These are phyloP conservation scores for Coemansia sp. DNA, from an alignment of 192 early-diverging fungal species.

Conservation along the genomic window DNA sequence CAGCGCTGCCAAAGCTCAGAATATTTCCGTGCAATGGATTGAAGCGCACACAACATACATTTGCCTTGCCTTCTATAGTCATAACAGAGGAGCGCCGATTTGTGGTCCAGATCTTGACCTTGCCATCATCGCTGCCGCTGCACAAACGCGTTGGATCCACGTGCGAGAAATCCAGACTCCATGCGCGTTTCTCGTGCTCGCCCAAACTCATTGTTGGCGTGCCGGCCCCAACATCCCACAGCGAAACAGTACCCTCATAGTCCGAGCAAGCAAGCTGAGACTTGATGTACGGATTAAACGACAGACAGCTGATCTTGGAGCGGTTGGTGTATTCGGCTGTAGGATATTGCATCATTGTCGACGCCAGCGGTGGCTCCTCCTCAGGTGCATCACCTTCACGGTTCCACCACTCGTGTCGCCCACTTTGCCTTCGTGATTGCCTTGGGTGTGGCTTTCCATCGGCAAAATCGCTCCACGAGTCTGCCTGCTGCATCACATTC, in stretches of 20 bases:
- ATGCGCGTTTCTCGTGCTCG: conserved; percentile 91
- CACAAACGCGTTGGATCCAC: conserved; percentile 77
- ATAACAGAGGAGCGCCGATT: conserved; percentile 68
- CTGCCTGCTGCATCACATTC: conserved; percentile 51
- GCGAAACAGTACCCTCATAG: conserved; percentile 84
- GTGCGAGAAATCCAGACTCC: conserved; percentile 85
- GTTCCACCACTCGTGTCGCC: conserved; percentile 52
- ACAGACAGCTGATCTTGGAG: conserved; percentile 91
- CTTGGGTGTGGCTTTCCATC: conserved; percentile 15
- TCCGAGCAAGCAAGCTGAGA: conserved; percentile 84
- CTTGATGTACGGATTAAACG: conserved; percentile 88
- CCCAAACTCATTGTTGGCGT: conserved; percentile 62
- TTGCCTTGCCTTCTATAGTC: conserved; percentile 83
- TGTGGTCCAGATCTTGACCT: conserved; percentile 90
- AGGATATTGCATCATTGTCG: conserved; percentile 71
- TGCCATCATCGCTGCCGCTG: conserved; percentile 90
- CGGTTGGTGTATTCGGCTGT: conserved; percentile 72
- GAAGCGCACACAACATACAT: conserved; percentile 93
- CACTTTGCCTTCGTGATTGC: conserved; percentile 13
- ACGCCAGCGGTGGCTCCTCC: conserved; percentile 32
- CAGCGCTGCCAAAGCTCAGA: conserved; percentile 87
- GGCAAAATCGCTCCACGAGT: conserved; percentile 40
- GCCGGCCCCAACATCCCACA: conserved; percentile 84
- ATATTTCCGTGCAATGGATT: conserved; percentile 73
- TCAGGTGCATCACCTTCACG: conserved; percentile 26